Conservation (phyloP, 148 eudicot genomes). For the Rhododendron molle region DNA sequence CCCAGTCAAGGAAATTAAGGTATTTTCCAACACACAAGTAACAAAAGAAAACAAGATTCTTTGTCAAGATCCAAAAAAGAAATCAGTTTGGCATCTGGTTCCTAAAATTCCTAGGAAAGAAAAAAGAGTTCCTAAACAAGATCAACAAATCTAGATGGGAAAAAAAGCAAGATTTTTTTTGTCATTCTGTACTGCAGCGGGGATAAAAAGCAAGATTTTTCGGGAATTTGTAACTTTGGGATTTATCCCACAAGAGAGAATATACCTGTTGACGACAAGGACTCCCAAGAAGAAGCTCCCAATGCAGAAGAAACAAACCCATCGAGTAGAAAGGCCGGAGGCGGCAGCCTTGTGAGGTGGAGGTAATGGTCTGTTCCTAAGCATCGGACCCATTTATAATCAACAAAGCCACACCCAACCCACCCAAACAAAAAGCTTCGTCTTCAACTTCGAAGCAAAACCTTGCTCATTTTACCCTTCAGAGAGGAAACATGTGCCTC, state of each 20-base stretch:
- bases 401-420: not conserved
- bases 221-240: not conserved
- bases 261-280: slow-evolving; percentile 42
- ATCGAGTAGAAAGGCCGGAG: slow-evolving; percentile 38
- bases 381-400: slow-evolving; percentile 19
- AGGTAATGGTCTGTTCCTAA: slow-evolving; percentile 14
- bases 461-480: not conserved
- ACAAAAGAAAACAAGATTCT: not conserved
- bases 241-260: not conserved
- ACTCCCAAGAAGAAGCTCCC: slow-evolving; percentile 53
- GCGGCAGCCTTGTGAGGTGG: slow-evolving; percentile 25
- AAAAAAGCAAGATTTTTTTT: not conserved
- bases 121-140: not conserved
- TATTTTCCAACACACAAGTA: not conserved
- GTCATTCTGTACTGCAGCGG: not conserved
- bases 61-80: not conserved
- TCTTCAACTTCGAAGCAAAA: not conserved
- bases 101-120: not conserved
- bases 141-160: slow-evolving; percentile 7
- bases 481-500: not conserved
- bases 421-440: slow-evolving; percentile 4
- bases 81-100: not conserved
- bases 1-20: not conserved
- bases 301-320: slow-evolving; percentile 42
- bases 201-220: not conserved